Base-by-base conservation (phyloP, 305 asterid genomes). In the Vinca major region DNA sequence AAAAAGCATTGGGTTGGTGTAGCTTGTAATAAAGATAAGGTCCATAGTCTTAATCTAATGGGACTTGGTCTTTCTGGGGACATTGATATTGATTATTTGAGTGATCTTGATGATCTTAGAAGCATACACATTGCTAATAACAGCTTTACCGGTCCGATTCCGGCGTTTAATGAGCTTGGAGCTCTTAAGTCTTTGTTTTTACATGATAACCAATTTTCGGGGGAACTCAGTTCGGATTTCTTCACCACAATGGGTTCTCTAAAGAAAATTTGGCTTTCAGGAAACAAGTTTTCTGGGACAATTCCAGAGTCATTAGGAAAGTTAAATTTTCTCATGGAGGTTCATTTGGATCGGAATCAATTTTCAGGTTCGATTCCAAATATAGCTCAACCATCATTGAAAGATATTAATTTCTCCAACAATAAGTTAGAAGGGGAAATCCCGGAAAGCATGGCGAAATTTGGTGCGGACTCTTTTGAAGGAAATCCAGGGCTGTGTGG, bases 371-470 rank as follows among this genome's bases (percentile, higher is more conserved):
- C 62, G 0, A 62, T 90, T 47, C 96, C 96, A 0, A 11, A 63
- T 0, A 40, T 90, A 0, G 73, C 75, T 1, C 96, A 85, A 16
- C 72, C 54, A 16, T 70, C 92, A 3, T 57, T 90, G 41, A 45
- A 43, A n/a, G 45, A 16, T 0, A 9, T 88, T 7, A 79, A 86
- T 71, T 5, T 92, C 0, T 81, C 94, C 0, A 5, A 73, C 81
- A 92, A 92, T 53, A 81, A 76, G 3, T 68, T 92, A 16, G 80
- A 90, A 36, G 98, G 98, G 0, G 88, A 84, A 80, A 78, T 92
- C 72, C 98, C 98, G 5, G 53, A 45, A 56, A 54, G 40, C 66
- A 71, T 85, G 88, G 55, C 84, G 4, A 86, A 77, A 71, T 89
- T 86, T 36, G 85, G 86, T 1, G 66, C 73, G 0, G 26, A 57